phyloP scores from a whole-genome alignment of 768 basidiomycete genomes.

The Chlorophyllum brunneum region DNA sequence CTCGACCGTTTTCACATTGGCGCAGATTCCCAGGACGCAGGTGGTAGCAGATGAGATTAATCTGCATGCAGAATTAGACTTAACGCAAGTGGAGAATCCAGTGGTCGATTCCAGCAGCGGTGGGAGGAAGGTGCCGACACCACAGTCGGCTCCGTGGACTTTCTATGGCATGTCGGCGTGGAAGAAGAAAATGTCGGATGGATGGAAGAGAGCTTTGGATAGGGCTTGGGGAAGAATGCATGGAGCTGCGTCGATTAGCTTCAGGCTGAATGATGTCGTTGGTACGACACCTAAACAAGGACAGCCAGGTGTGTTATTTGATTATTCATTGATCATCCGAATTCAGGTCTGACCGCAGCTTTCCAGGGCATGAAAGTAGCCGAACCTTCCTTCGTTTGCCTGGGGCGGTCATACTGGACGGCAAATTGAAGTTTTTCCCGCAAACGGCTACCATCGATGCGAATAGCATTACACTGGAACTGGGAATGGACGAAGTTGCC shows the following conservation, averaged over 20 bases:
- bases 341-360: not conserved
- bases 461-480: conserved; percentile 43
- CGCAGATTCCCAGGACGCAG: conserved; percentile 47
- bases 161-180: conserved; percentile 56
- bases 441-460: conserved; percentile 49
- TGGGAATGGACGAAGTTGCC: conserved; percentile 44
- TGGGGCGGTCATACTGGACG: conserved; percentile 36
- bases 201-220: conserved; percentile 63
- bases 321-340: not conserved
- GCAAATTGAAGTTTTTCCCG: conserved; percentile 57
- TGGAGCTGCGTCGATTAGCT: conserved; percentile 48
- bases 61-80: conserved; percentile 50
- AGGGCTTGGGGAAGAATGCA: conserved; percentile 63
- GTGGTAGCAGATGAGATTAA: conserved; percentile 47
- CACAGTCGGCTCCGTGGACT: conserved; percentile 20
- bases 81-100: conserved; percentile 44
- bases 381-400: conserved; percentile 44
- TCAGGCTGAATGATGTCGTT: conserved; percentile 45
- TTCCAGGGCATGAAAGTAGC: conserved; percentile 16
- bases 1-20: conserved; percentile 46
- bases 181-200: conserved; percentile 56
- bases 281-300: conserved; percentile 33
- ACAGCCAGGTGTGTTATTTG: conserved; percentile 26
- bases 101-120: too few relatives aligned
- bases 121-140: conserved; percentile 10